These are phyloP conservation scores for Talaromyces verruculosus DNA, from an alignment of 2,329 filamentous ascomycete species.

Conservation along the genomic window DNA sequence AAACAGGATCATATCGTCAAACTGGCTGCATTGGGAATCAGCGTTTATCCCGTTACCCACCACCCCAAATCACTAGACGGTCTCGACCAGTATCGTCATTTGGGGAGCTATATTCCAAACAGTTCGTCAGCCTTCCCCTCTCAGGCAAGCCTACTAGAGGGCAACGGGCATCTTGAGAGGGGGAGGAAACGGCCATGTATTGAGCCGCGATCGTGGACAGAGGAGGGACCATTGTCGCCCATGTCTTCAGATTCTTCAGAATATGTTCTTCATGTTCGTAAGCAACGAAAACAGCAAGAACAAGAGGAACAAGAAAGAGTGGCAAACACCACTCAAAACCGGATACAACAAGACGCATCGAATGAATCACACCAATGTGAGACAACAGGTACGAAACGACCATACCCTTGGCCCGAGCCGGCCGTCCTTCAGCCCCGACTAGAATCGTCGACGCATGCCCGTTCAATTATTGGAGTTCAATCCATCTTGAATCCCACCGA, in stretches of 20 bases:
- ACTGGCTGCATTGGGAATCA: conserved; percentile 45
- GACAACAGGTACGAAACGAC: conserved; percentile 32
- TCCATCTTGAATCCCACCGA: conserved; percentile 43
- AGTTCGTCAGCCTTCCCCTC: conserved; percentile 38
- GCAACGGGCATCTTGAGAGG: conserved; percentile 38
- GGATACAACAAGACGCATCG: conserved; percentile 17
- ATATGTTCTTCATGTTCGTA: conserved; percentile 19
- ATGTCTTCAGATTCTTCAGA: conserved; percentile 41
- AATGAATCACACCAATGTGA: conserved; percentile 25
- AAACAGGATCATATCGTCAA: conserved; percentile 26
- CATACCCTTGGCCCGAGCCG: conserved; percentile 40
- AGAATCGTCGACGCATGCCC: conserved; percentile 30
- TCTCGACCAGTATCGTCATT: conserved; percentile 33
- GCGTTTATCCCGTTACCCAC: conserved; percentile 37
- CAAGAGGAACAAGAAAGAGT: conserved; percentile 13
- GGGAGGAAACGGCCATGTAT: conserved; percentile 42
- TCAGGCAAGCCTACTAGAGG: conserved; percentile 36
- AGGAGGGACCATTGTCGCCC: conserved; percentile 37
- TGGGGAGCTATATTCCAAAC: conserved; percentile 30
- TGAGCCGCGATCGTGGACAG: conserved; percentile 29
- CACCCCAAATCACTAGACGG: conserved; percentile 35
- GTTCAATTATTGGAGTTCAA: conserved; percentile 44
- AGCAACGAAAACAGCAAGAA: conserved; percentile 27
- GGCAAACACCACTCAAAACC: conserved; percentile 1
- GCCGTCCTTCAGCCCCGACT: conserved; percentile 38